Evolutionary conservation across 257 asterid species (phyloP).

Genomic region (Fraxinus quadrangulata): DNA sequence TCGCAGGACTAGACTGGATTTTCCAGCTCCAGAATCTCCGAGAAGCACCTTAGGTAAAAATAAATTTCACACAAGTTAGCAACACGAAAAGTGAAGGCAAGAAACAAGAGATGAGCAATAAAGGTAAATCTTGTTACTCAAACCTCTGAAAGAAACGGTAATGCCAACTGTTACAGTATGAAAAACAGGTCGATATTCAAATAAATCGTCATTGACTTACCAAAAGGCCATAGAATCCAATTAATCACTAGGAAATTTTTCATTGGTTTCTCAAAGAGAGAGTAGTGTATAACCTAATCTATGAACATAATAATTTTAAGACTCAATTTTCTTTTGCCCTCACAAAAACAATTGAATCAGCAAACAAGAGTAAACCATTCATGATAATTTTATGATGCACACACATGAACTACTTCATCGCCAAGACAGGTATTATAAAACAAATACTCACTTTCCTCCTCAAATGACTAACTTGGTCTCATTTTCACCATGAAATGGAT

Average conservation of each 20-base stretch:
- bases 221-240: neutral
- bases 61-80: constrained; percentile 17
- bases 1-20: constrained; percentile 79
- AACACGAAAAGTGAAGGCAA: constrained; percentile 7
- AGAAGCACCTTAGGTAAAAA: constrained; percentile 61
- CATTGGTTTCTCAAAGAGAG: neutral
- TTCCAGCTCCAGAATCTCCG: constrained; percentile 92
- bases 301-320: neutral
- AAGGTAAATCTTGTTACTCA: neutral
- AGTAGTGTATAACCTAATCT: neutral
- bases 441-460: neutral
- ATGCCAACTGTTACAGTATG: neutral
- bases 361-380: neutral
- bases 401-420: neutral
- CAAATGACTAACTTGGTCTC: neutral
- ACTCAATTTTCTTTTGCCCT: neutral
- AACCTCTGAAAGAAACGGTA: neutral
- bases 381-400: neutral
- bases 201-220: constrained; percentile 7
- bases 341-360: neutral
- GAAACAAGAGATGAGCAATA: neutral
- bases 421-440: neutral
- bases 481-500: neutral
- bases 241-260: neutral
- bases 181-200: neutral